These are phyloP conservation scores for Zoysia pacifica DNA, from an alignment of 176 grass and related monocot species.

Conservation along the genomic window DNA sequence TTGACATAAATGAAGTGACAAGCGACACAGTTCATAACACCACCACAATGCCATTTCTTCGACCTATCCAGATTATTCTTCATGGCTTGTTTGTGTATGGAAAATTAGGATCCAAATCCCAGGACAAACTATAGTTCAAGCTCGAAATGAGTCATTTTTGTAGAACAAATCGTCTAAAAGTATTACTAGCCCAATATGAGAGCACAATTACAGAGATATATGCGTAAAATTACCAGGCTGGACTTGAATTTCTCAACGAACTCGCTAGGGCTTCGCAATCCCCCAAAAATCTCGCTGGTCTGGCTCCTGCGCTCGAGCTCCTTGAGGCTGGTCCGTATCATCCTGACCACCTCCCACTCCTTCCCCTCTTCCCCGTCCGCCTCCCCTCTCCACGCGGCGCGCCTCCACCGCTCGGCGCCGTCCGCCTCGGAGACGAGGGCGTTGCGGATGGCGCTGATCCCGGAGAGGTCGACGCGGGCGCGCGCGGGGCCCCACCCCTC, in stretches of 20 bases:
- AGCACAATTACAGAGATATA: neutral
- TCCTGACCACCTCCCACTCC: conserved; percentile 73
- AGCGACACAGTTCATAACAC: neutral
- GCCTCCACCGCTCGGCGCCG: conserved; percentile 28
- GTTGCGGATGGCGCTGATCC: conserved; percentile 53
- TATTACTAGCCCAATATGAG: no score
- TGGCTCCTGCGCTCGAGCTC: conserved; percentile 69
- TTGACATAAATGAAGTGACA: conserved; percentile 8
- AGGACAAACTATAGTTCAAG: neutral
- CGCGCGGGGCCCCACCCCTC: conserved; percentile 47
- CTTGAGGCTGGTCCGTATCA: conserved; percentile 59
- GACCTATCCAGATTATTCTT: neutral
- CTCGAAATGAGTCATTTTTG: no score
- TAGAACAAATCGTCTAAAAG: no score
- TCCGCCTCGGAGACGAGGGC: conserved; percentile 52
- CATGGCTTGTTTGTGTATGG: neutral
- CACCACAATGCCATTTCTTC: neutral
- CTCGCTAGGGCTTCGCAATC: conserved; percentile 47
- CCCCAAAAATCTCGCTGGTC: conserved; percentile 54
- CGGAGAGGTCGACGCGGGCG: conserved; percentile 65
- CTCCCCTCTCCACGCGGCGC: conserved; percentile 11
- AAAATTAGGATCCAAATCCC: neutral
- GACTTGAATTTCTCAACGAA: conserved; percentile 78
- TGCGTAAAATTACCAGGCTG: conserved; percentile 53
- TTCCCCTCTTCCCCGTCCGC: conserved; percentile 32